phyloP scores from a whole-genome alignment of 2,329 filamentous ascomycete genomes.

The Claviceps maximensis region DNA sequence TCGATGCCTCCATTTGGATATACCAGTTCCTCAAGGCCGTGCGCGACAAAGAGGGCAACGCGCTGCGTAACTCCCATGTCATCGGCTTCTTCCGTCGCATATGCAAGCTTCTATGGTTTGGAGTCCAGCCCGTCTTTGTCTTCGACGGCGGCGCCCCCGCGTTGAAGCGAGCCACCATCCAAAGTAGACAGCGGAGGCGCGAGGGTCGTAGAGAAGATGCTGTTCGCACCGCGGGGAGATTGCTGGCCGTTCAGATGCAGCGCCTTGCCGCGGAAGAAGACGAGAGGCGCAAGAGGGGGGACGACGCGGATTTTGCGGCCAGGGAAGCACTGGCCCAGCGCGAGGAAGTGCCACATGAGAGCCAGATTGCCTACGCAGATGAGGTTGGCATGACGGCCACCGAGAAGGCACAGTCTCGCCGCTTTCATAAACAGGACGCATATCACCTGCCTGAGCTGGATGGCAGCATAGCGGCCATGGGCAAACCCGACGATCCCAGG shows the following conservation, averaged over 20 bases:
- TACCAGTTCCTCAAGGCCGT: slow-evolving; percentile 99
- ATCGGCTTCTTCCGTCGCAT: slow-evolving; percentile 97
- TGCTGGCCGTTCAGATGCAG: slow-evolving; percentile 91
- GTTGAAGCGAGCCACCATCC: slow-evolving; percentile 84
- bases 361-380: slow-evolving; percentile 77
- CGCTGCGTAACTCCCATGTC: slow-evolving; percentile 86
- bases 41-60: slow-evolving; percentile 95
- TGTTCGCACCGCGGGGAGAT: slow-evolving; percentile 74
- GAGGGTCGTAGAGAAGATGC: slow-evolving; percentile 92
- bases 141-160: slow-evolving; percentile 91
- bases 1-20: slow-evolving; percentile 98
- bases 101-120: slow-evolving; percentile 93
- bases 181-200: slow-evolving; percentile 59
- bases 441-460: slow-evolving; percentile 89
- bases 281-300: slow-evolving; percentile 41
- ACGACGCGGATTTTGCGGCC: slow-evolving; percentile 30
- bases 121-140: slow-evolving; percentile 92
- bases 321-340: slow-evolving; percentile 34
- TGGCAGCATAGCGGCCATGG: slow-evolving; percentile 70
- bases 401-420: slow-evolving; percentile 60
- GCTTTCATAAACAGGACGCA: slow-evolving; percentile 82
- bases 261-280: slow-evolving; percentile 75
- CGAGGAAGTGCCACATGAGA: slow-evolving; percentile 52
- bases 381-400: slow-evolving; percentile 69
- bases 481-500: slow-evolving; percentile 77